A percentile compares a stretch with the other conserved stretches of the same genome.
Conservation (phyloP, 495 filamentous ascomycete species). For the Geopyxis carbonaria region DNA sequence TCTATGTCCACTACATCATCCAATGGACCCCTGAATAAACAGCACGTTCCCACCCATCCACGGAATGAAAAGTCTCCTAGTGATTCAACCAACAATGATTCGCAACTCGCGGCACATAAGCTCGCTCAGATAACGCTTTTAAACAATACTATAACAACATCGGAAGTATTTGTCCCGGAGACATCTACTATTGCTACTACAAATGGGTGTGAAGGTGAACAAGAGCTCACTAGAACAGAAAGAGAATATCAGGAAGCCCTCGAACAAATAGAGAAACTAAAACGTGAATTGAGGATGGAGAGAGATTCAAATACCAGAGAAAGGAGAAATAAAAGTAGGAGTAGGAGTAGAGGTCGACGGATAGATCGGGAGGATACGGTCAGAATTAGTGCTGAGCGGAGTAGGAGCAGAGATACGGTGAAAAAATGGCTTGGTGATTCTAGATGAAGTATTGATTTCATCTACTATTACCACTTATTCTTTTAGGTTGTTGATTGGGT, state of each 20-base stretch:
- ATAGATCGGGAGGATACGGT: slow-evolving; percentile 1
- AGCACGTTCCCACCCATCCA: too few species aligned
- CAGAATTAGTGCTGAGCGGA: neutral
- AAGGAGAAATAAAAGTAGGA: neutral
- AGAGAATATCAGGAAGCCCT: slow-evolving; percentile 21
- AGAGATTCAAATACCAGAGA: neutral
- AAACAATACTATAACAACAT: slow-evolving; percentile 2
- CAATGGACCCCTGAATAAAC: too few species aligned
- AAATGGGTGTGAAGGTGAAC: neutral
- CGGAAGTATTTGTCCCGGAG: neutral
- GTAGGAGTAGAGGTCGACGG: slow-evolving; percentile 4
- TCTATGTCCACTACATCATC: too few species aligned
- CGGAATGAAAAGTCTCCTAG: too few species aligned
- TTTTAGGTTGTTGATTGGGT: too few species aligned
- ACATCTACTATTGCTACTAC: neutral
- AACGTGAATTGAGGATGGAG: slow-evolving; percentile 10
- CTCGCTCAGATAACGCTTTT: too few species aligned
- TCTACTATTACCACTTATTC: too few species aligned
- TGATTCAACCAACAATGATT: too few species aligned
- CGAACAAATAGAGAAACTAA: slow-evolving; percentile 9
- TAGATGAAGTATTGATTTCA: too few species aligned
- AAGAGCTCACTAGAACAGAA: slow-evolving; percentile 21
- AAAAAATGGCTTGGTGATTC: too few species aligned
- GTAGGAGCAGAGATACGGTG: slow-evolving; percentile 2
- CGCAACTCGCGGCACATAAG: too few species aligned